phyloP scores from a whole-genome alignment of 371 early-diverging fungal species.

The Coemansia sp. region DNA sequence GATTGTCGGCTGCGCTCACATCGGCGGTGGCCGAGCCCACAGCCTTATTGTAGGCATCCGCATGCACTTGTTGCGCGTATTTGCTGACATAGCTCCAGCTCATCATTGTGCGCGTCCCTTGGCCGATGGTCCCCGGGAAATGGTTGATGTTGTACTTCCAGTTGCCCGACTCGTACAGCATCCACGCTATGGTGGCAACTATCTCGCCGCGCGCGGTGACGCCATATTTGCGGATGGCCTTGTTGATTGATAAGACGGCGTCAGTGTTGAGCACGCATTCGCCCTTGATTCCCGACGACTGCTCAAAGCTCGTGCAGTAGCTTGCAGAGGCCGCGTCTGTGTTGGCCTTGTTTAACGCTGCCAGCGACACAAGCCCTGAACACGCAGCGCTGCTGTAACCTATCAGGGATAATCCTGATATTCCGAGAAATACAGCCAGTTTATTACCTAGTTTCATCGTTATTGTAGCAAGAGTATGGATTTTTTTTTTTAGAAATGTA shows the following conservation, averaged over 20 bases:
- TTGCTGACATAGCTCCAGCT: slow-evolving; percentile 12
- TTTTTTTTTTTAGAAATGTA: no score
- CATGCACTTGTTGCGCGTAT: slow-evolving; percentile 7
- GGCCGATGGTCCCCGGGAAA: slow-evolving; percentile 27
- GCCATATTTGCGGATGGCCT: slow-evolving; percentile 14
- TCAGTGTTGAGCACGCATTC: slow-evolving; percentile 24
- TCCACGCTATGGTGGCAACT: slow-evolving; percentile 34
- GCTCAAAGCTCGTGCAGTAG: slow-evolving; percentile 8
- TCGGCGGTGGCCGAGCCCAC: slow-evolving; percentile 1
- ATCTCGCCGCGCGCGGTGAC: slow-evolving; percentile 26
- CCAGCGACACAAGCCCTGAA: slow-evolving; percentile 4
- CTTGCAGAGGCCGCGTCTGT: slow-evolving; percentile 4
- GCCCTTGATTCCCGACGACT: not conserved
- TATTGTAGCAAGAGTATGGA: no score
- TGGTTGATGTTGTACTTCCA: slow-evolving; percentile 45
- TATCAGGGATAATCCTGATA: not conserved
- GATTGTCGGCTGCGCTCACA: slow-evolving; percentile 2
- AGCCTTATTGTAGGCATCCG: slow-evolving; percentile 8
- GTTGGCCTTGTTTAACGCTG: slow-evolving; percentile 10
- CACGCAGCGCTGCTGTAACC: slow-evolving; percentile 2
- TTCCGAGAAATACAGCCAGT: not conserved
- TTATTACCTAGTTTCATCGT: no score
- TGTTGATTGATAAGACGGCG: slow-evolving; percentile 18
- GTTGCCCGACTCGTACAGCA: slow-evolving; percentile 26
- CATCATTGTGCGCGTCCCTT: slow-evolving; percentile 31